Evolutionary conservation across 2,329 filamentous ascomycete species (phyloP).

Genomic region (Diaporthe eres): DNA sequence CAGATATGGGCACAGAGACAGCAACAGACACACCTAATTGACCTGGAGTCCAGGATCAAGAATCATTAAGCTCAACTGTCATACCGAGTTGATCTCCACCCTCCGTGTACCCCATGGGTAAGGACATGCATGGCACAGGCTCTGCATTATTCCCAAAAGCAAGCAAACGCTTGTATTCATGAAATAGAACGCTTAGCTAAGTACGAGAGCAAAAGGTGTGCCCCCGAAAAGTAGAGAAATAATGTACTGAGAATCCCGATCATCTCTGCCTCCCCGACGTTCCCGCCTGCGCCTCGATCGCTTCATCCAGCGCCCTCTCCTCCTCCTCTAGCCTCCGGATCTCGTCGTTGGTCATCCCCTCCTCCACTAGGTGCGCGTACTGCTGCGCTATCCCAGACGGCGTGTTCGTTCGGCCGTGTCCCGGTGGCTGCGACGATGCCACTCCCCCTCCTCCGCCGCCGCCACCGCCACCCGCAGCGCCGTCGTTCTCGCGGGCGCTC

Average conservation of each 20-base stretch:
- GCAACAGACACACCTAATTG: background rate
- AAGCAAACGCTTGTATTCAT: conserved; percentile 7
- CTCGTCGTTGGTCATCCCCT: conserved; percentile 72
- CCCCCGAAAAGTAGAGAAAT: background rate
- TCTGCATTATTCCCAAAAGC: background rate
- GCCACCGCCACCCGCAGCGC: conserved; percentile 32
- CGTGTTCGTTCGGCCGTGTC: conserved; percentile 44
- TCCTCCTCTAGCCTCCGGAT: conserved; percentile 70
- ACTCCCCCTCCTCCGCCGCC: conserved; percentile 23
- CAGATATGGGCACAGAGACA: background rate
- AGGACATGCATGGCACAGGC: background rate
- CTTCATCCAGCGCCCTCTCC: conserved; percentile 69
- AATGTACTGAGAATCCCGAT: background rate
- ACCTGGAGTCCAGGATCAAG: too few species aligned
- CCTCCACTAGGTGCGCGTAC: conserved; percentile 69
- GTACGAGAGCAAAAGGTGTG: background rate
- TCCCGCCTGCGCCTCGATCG: conserved; percentile 63
- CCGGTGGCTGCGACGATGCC: background rate
- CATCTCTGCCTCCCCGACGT: conserved; percentile 25
- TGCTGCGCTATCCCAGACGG: conserved; percentile 52
- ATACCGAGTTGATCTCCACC: too few species aligned
- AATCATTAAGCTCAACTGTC: background rate
- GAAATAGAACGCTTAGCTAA: conserved; percentile 13
- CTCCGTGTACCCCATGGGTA: background rate
- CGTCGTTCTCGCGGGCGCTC: conserved; percentile 19